A percentile compares a stretch with the other conserved stretches of the same genome.
Evolutionary conservation across 805 yeast species (phyloP).

Genomic region (Nakazawaea holstii): DNA sequence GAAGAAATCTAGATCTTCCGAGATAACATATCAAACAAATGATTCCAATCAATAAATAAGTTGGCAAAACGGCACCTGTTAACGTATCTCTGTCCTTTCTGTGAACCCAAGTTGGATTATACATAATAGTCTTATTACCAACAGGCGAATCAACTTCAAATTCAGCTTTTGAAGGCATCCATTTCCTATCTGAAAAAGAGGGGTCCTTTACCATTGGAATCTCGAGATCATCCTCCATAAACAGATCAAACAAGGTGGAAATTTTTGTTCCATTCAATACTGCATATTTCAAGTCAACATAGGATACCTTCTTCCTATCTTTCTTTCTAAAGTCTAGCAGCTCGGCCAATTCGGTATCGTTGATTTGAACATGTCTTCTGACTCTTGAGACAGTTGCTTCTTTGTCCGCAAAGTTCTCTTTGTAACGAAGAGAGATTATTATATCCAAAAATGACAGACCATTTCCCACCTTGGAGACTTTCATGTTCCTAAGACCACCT

Average conservation of each 20-base stretch:
- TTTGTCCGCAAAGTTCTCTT: neutral
- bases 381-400: neutral
- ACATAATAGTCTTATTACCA: neutral
- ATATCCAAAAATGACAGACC: neutral
- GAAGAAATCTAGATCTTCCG: neutral
- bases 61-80: conserved; percentile 7
- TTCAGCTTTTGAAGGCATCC: neutral
- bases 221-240: conserved; percentile 1
- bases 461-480: conserved; percentile 1
- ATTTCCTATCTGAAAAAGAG: neutral
- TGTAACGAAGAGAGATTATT: neutral
- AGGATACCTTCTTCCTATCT: neutral
- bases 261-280: conserved; percentile 1
- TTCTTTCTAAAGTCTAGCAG: conserved; percentile 3
- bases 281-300: conserved; percentile 2
- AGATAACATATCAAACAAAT: conserved; percentile 1
- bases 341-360: conserved; percentile 5
- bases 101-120: conserved; percentile 2
- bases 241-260: neutral
- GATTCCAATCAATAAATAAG: neutral
- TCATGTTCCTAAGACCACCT: neutral
- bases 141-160: neutral
- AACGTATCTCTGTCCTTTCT: neutral
- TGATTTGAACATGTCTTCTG: neutral
- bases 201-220: conserved; percentile 1